Evolutionary conservation across 306 rosid genomes (phyloP), one percentile per base, ranked within the genome.

Genomic region (Geum urbanum): DNA sequence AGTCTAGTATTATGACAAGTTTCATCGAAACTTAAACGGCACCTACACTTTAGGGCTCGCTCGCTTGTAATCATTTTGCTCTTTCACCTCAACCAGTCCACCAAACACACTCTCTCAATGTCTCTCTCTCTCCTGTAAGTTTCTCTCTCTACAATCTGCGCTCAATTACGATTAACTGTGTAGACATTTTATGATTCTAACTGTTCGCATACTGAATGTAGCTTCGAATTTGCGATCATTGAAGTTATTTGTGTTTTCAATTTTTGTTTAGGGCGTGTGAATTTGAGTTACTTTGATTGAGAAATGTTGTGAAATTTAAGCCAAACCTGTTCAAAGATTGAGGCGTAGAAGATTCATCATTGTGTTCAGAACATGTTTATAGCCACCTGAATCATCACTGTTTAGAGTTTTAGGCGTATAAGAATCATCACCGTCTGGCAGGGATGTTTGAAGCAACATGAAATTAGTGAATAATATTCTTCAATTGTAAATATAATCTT

Each of bases 61-160:
- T 27, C 32, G 37, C 37, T 32, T 32, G 37, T 32, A 32, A 32
- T 4, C 51, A 47, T 47, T 47, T 50, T 12, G 16, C 55, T n/a
- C 24, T n/a, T 51, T 51, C 56, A n/a, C 56, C 56, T 51, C 56
- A 48, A 1, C 19, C 56, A 51, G 7, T 51, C 7, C 9, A 55
- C 8, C 73, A 0, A 24, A 11, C n/a, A 1, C 37, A 16, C 10
- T 4, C 8, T 24, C 11, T 0, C 69, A 4, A 12, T 41, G 20
- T 40, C 63, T 63, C 32, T 48, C 63, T 43, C 61, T 63, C 67
- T 55, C 5, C 16, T 48, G 70, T 70, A 43, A 60, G 75, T 63
- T 53, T 63, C 73, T 18, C 58, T 61, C 70, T 9, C 79, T 69
- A 18, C 15, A 69, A 16, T 59, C 67, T 61, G 27, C 39, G 3